Base-by-base conservation (phyloP, 2,329 filamentous ascomycete species). In the Xylaria sp. region DNA sequence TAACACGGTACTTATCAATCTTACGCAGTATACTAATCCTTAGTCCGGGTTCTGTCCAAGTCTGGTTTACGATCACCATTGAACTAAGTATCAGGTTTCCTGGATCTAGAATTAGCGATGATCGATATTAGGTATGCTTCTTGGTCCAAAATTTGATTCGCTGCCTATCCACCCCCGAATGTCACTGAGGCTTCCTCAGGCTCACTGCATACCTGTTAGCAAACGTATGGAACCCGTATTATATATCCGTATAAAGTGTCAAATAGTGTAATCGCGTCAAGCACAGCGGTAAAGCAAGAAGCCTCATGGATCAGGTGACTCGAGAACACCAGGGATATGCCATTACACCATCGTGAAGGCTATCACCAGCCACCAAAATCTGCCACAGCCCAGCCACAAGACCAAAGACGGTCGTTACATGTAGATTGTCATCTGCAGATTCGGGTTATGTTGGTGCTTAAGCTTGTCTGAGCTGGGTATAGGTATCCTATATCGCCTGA, bases 1-100 rank as follows among this genome's bases (percentile, higher is more conserved):
- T 17, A 38, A 22, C 50, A 20, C 9, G 11, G 15, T 38, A 42
- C 10, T 9, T 29, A 29, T 29, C 22, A n/a, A 7, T 53, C 29
- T 53, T 31, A n/a, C n/a, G n/a, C n/a, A n/a, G n/a, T n/a, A 17
- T 11, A n/a, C 53, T 55, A 55, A 22, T n/a, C 42, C 13, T 55
- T 55, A 42, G 53, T 20, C 53, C 6, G 22, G 20, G 36, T 4
- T 29, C 38, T 29, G 13, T 29, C 36, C n/a, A 5, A 22, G 36
- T n/a, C 36, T 36, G 36, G 17, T 42, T 42, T 39, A 13, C 20
- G 51, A 42, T 55, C 36, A 11, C 33, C 51, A 20, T 27, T 11
- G 10, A 42, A 29, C 51, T 31, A n/a, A n/a, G n/a, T n/a, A 54
- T 54, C n/a, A 20, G 9, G 31, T 33, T 54, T 10, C 39, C 33